Evolutionary conservation across 768 basidiomycete species (phyloP).

Genomic region (Podaxis sp.): DNA sequence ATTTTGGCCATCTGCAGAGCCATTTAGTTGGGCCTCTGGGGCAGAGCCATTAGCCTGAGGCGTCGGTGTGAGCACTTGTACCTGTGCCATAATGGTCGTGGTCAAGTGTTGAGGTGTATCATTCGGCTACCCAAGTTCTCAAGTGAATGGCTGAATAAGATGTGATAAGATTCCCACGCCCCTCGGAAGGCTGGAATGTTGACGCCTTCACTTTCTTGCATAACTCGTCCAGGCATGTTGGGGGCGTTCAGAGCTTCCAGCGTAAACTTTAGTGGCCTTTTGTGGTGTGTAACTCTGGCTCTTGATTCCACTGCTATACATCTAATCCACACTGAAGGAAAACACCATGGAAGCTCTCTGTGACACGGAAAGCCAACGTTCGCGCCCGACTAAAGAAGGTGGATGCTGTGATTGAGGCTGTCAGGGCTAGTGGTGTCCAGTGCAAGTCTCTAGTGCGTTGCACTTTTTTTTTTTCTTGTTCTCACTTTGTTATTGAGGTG

Average conservation of each 20-base stretch:
- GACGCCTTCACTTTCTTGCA: slow-evolving; percentile 6
- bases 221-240: slow-evolving; percentile 51
- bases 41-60: neutral
- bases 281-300: slow-evolving; percentile 56
- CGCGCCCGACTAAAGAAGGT: slow-evolving; percentile 87
- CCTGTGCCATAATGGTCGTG: slow-evolving; percentile 22
- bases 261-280: slow-evolving; percentile 68
- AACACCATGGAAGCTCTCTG: slow-evolving; percentile 87
- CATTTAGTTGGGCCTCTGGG: slow-evolving; percentile 21
- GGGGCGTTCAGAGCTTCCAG: slow-evolving; percentile 77
- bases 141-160: neutral
- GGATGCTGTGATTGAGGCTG: slow-evolving; percentile 88
- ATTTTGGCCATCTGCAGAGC: slow-evolving; percentile 35
- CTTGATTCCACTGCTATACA: neutral
- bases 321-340: slow-evolving; percentile 55
- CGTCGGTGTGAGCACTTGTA: slow-evolving; percentile 28
- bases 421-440: slow-evolving; percentile 76
- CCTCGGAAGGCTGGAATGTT: slow-evolving; percentile 10
- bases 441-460: slow-evolving; percentile 69
- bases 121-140: neutral
- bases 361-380: slow-evolving; percentile 89
- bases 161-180: slow-evolving; percentile 25
- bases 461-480: neutral
- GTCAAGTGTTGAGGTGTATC: slow-evolving; percentile 3
- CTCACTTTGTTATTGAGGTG: neutral